Base-by-base conservation (phyloP, 164 flowering plant species). In the Hamamelis virginiana region DNA sequence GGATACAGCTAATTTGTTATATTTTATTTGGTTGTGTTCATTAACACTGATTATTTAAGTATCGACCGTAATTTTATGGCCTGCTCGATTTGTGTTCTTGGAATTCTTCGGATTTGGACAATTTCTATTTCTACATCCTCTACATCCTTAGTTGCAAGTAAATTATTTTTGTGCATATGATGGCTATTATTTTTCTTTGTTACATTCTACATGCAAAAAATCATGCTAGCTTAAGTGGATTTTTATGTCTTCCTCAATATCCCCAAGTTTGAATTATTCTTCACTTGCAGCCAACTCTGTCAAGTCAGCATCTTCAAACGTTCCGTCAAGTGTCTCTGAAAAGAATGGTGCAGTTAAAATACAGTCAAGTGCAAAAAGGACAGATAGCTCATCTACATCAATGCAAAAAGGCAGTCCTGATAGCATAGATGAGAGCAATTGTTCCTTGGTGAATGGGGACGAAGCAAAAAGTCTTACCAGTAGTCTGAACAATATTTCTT, bases 401-500 rank as follows among this genome's bases (percentile, higher is more conserved):
- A 55, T 33, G 58, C 62, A 70, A 44, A 75, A 78, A 65, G 80
- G 53, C 58, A 74, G 66, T 59, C 56, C 73, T 72, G 67, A 55
- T 25, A 57, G 60, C 52, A 55, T 63, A 55, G 78, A 73, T 69
- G 81, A 75, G 72, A 71, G n/a, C n/a, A n/a, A n/a, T n/a, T n/a
- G n/a, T n/a, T n/a, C 86, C 53, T 75, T 79, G 18, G 53, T 51
- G 12, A 69, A 59, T 58, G 77, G 52, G 62, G 75, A 25, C 21
- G 64, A 75, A 52, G 13, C 74, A 55, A 73, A 80, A 58, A 69
- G 68, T 57, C 69, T 79, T 60, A 28, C 78, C 14, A 73, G 81
- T 68, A 75, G 72, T 64, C 46, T 81, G 70, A 71, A 69, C 23
- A 74, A 74, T 64, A 59, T 75, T 70, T 75, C 81, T 60, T 62